Evolutionary conservation across 1,284 basidiomycete species (phyloP), one percentile per base, ranked within the genome.

Genomic region (Ganoderma leucocontextum): DNA sequence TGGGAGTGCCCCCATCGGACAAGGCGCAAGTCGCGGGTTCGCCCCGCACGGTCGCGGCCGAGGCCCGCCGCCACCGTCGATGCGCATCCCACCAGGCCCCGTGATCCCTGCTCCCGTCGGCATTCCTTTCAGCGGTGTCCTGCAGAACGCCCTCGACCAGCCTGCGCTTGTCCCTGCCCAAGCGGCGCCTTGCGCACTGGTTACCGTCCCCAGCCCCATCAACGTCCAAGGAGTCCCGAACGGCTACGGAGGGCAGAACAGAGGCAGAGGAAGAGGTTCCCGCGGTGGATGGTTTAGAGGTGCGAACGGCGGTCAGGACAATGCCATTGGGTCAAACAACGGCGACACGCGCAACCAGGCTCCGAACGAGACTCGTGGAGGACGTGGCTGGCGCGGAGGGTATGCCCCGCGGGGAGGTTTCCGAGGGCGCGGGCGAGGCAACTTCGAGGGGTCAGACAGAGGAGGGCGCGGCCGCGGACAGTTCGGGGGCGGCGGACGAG

Each of bases 361-460:
- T n/a, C 22, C 36, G 6, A 10, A 58, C 35, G 35, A 15, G n/a
- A 58, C 5, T 19, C 39, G 57, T 2, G 57, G 57, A 12, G 36
- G 36, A n/a, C n/a, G 57, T 8, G 57, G 57, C 25, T 59, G 36
- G 57, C 57, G 57, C 57, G n/a, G 57, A 9, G 36, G 19, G 5
- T 55, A 17, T 13, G 9, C 13, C n/a, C 9, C 57, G 35, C 57
- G 35, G 17, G 33, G 57, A n/a, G 19, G 7, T 2, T 29, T 60
- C 59, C 39, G 33, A 22, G 49, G 47, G 35, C 47, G 61, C 29
- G 61, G 59, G 2, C 60, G 61, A 17, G 61, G 44, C 15, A 25
- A 7, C 22, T 19, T 42, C 59, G 59, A 19, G 6, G 49, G 1
- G 5, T 3, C 29, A 5, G 47, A 62, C 19, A 52, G 49, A 39